Evolutionary conservation across 306 rosid genomes (phyloP).

Genomic region (Rosa persica): DNA sequence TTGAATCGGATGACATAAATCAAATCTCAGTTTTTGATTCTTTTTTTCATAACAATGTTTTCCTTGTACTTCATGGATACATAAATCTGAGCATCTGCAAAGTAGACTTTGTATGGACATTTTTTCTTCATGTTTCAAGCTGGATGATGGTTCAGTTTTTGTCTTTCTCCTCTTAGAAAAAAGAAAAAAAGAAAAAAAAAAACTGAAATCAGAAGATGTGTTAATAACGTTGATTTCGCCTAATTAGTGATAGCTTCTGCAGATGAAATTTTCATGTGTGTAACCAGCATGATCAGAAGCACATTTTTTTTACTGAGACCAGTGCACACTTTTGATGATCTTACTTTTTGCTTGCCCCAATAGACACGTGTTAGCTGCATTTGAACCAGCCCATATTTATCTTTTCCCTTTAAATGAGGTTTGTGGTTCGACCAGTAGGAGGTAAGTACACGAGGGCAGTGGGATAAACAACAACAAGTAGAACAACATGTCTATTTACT

Average conservation of each 20-base stretch:
- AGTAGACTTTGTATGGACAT: neutral
- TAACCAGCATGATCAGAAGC: slow-evolving; percentile 2
- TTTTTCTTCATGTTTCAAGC: neutral
- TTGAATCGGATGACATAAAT: neutral
- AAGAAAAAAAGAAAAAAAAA: neutral
- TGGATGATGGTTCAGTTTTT: neutral
- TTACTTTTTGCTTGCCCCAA: neutral
- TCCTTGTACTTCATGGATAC: neutral
- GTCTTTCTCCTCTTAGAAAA: neutral
- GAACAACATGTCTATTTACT: neutral
- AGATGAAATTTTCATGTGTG: neutral
- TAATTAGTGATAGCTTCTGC: neutral
- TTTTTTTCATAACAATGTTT: neutral
- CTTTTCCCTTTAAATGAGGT: neutral
- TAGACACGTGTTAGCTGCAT: slow-evolving; percentile 4
- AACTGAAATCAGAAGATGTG: neutral
- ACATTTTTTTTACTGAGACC: neutral
- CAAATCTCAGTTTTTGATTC: neutral
- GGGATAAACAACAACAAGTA: slow-evolving; percentile 4
- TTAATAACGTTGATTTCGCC: neutral
- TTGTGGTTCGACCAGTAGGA: neutral
- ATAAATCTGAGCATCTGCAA: neutral
- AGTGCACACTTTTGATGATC: neutral
- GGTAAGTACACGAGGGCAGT: neutral
- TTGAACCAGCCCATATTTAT: neutral